Evolutionary conservation across 257 asterid genomes (phyloP).

Genomic region (Plantago ovata): DNA sequence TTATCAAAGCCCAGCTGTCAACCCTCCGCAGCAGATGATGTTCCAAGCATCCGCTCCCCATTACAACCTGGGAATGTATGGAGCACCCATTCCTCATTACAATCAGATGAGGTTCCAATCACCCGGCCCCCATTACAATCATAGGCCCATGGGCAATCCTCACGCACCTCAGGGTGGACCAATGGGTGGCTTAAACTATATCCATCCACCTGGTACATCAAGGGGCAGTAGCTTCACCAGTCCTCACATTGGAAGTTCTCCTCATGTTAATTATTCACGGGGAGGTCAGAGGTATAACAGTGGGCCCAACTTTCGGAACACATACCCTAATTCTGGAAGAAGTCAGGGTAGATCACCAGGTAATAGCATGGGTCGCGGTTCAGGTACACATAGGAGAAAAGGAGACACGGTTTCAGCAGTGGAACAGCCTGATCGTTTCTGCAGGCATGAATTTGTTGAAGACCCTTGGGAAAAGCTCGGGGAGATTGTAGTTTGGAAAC

Average conservation of each 20-base stretch:
- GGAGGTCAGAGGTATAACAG: slow-evolving; percentile 37
- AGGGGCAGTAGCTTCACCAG: slow-evolving; percentile 30
- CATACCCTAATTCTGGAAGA: slow-evolving; percentile 31
- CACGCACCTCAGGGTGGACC: slow-evolving; percentile 33
- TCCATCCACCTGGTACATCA: slow-evolving; percentile 29
- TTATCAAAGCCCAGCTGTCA: slow-evolving; percentile 33
- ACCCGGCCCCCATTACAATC: slow-evolving; percentile 25
- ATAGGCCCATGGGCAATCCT: slow-evolving; percentile 27
- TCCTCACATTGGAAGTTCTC: slow-evolving; percentile 27
- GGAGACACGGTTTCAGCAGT: slow-evolving; percentile 43
- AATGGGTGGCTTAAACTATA: slow-evolving; percentile 20
- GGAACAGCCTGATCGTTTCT: slow-evolving; percentile 39
- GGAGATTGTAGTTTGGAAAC: slow-evolving; percentile 52
- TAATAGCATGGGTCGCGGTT: slow-evolving; percentile 25
- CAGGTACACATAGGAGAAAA: slow-evolving; percentile 31
- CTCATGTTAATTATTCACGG: slow-evolving; percentile 27
- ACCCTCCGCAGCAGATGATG: slow-evolving; percentile 25
- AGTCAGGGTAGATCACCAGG: slow-evolving; percentile 36
- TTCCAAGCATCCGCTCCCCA: slow-evolving; percentile 20
- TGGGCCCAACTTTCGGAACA: slow-evolving; percentile 21
- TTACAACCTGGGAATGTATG: slow-evolving; percentile 15
- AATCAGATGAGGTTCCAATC: not conserved
- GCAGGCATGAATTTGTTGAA: slow-evolving; percentile 61
- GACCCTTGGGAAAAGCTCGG: slow-evolving; percentile 71
- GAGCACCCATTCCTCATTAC: not conserved